Evolutionary conservation across 768 basidiomycete species (phyloP), one percentile per base, ranked within the genome.

Genomic region (Podaxis mareebaensis): DNA sequence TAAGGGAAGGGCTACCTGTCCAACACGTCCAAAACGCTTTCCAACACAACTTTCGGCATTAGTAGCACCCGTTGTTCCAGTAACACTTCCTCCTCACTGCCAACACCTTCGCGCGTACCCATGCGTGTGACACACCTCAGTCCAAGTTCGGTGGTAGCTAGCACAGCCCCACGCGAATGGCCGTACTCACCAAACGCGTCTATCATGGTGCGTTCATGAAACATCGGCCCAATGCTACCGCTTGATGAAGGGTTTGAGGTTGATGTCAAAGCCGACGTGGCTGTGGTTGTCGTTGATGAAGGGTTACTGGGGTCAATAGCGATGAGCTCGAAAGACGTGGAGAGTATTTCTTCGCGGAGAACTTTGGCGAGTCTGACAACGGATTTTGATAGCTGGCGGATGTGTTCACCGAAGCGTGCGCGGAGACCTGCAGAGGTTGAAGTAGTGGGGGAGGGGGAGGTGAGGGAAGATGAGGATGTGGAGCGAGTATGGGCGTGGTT

Each of bases 21-120:
- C 65, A 83, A 71, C 26, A 80, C 76, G 57, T 81, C 80, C 57
- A 82, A 67, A 10, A 90, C 88, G n/a, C 86, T 86, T 69, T 92
- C 90, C 61, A 92, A 74, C 44, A 92, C 85, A 3, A 92, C 89
- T 72, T 90, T 92, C n/a, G 91, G 90, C 70, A 80, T 80, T 62
- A 92, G 75, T 55, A 92, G 73, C 58, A 87, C 72, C 68, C 86
- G 81, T 65, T 81, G 80, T 57, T 91, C 90, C 48, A 85, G 72
- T 26, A 67, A 72, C 38, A 78, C 81, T 33, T 79, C 83, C 6
- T 74, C 79, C 12, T 71, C 72, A 39, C 64, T 63, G 3, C 56
- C 63, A 2, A 64, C 63, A 53, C 63, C 63, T 40, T 56, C 66
- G 3, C 60, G 40, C 17, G 61, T 60, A 51, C 62, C 63, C 63